These are phyloP conservation scores for Limonomyces culmigenus DNA, from an alignment of 1,284 basidiomycete species.

Conservation along the genomic window DNA sequence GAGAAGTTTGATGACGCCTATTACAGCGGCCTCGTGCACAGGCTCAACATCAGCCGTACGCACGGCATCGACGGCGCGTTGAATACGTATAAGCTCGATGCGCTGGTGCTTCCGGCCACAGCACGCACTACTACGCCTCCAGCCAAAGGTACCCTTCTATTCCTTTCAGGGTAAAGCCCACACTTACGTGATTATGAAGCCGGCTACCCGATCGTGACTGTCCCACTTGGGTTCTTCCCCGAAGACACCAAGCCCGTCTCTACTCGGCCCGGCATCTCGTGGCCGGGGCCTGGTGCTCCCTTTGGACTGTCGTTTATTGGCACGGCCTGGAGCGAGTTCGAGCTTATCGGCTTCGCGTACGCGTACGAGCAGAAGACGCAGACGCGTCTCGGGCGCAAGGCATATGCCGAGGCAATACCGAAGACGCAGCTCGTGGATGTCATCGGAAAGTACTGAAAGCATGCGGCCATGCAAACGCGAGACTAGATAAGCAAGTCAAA, in stretches of 20 bases:
- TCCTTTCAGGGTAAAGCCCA: slow-evolving; percentile 6
- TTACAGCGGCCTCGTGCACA: slow-evolving; percentile 28
- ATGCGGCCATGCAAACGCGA: too few species aligned
- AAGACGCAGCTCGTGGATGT: slow-evolving; percentile 30
- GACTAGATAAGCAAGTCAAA: too few species aligned
- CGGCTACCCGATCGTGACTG: slow-evolving; percentile 11
- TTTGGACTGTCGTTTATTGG: slow-evolving; percentile 34
- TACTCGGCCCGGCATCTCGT: slow-evolving; percentile 10
- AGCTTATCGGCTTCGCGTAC: slow-evolving; percentile 29
- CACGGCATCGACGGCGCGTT: slow-evolving; percentile 42
- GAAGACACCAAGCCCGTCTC: slow-evolving; percentile 23
- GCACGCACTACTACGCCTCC: slow-evolving; percentile 29
- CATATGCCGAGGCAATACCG: slow-evolving; percentile 28
- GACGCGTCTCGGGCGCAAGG: slow-evolving; percentile 19
- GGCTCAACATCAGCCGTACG: slow-evolving; percentile 33
- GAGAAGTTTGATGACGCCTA: slow-evolving; percentile 26
- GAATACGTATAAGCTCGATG: slow-evolving; percentile 32
- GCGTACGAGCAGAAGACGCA: slow-evolving; percentile 39
- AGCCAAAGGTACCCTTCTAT: slow-evolving; percentile 4
- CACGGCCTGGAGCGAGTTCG: slow-evolving; percentile 30
- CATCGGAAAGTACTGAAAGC: too few species aligned
- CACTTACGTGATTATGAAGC: slow-evolving; percentile 28
- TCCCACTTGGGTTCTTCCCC: slow-evolving; percentile 45
- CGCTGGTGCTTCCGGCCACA: slow-evolving; percentile 35
- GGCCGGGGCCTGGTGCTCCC: slow-evolving; percentile 21